phyloP scores from a whole-genome alignment of 306 rosid species.

The Vigna radiata region DNA sequence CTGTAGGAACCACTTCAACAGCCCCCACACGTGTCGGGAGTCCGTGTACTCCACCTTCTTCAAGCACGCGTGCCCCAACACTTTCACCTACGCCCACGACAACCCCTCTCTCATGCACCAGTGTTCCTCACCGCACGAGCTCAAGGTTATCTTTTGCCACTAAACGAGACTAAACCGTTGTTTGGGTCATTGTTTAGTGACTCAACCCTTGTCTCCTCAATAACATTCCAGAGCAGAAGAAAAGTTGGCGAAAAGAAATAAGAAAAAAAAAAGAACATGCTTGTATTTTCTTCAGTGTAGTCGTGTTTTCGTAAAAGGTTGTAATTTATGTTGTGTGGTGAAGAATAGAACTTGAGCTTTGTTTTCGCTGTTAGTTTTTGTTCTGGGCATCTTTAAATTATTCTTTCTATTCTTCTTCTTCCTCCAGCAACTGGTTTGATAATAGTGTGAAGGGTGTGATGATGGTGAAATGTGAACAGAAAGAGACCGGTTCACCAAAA shows the following conservation, averaged over 20 bases:
- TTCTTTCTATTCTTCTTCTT: not conserved
- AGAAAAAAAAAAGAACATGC: not conserved
- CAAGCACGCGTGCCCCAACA: conserved; percentile 77
- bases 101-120: conserved; percentile 78
- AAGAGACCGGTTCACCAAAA: conserved; percentile 14
- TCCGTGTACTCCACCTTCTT: conserved; percentile 66
- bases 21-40: conserved; percentile 59
- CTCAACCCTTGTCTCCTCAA: not conserved
- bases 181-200: conserved; percentile 39
- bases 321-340: not conserved
- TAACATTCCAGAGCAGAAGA: not conserved
- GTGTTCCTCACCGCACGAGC: conserved; percentile 92
- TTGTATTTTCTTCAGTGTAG: not conserved
- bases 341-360: not conserved
- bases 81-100: conserved; percentile 79
- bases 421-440: not conserved
- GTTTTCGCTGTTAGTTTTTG: too few relatives aligned
- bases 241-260: not conserved
- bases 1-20: conserved; percentile 76
- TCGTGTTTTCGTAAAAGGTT: not conserved
- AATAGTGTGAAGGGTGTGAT: too few relatives aligned
- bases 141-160: conserved; percentile 92
- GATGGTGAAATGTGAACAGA: not conserved
- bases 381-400: not conserved
- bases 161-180: not conserved